These are phyloP conservation scores for Beta macrorhiza DNA, from an alignment of 179 eudicot species.

Conservation along the genomic window DNA sequence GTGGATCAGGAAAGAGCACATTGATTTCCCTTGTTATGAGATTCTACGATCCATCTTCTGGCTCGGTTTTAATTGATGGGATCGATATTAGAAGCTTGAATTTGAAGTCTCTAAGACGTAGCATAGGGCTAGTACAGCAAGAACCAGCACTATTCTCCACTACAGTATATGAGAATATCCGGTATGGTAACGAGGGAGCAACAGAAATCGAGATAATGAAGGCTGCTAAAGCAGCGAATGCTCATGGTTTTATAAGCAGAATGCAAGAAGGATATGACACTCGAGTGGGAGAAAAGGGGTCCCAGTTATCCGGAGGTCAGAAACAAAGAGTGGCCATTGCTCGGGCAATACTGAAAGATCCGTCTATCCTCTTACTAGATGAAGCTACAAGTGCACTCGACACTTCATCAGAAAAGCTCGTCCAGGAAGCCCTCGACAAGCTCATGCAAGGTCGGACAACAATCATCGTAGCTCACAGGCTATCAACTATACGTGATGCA, in stretches of 20 bases:
- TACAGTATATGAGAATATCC: slow-evolving; percentile 57
- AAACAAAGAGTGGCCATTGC: slow-evolving; percentile 72
- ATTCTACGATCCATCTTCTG: slow-evolving; percentile 61
- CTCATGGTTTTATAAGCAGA: slow-evolving; percentile 58
- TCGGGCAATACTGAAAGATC: slow-evolving; percentile 58
- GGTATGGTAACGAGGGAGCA: slow-evolving; percentile 50
- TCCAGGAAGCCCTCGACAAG: slow-evolving; percentile 59
- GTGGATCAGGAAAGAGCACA: slow-evolving; percentile 75
- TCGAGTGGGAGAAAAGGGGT: slow-evolving; percentile 56
- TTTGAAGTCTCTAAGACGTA: slow-evolving; percentile 48
- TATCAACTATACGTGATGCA: slow-evolving; percentile 47
- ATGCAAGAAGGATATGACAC: slow-evolving; percentile 66
- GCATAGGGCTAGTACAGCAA: slow-evolving; percentile 63
- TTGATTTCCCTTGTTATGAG: slow-evolving; percentile 51
- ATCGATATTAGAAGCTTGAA: slow-evolving; percentile 43
- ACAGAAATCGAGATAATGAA: slow-evolving; percentile 65
- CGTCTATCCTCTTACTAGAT: slow-evolving; percentile 52
- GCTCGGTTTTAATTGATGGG: slow-evolving; percentile 51
- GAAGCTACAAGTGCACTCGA: slow-evolving; percentile 78
- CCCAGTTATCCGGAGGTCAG: slow-evolving; percentile 71
- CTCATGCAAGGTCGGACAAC: slow-evolving; percentile 59
- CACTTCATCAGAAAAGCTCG: slow-evolving; percentile 46
- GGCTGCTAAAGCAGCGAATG: slow-evolving; percentile 79
- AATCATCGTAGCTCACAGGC: slow-evolving; percentile 55
- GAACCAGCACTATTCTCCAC: slow-evolving; percentile 70